Base-by-base conservation (phyloP, 495 filamentous ascomycete genomes). In the Penicillium cosmopolitanum region DNA sequence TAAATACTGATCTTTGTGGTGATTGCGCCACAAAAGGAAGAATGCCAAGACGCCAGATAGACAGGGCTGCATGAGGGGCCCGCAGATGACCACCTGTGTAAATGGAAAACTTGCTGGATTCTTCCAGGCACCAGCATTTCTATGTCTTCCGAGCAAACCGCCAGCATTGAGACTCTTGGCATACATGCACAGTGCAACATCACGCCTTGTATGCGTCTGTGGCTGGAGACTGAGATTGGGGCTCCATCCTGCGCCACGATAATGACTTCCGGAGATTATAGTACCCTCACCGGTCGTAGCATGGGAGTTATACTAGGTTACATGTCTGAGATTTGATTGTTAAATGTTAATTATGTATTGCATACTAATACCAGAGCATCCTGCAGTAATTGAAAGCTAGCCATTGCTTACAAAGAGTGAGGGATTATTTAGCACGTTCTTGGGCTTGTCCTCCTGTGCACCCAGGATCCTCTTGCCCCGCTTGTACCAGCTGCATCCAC, bases 71-170 rank as follows among this genome's bases (percentile, higher is more conserved):
- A 48, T 48, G 3, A 48, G 7, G 9, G 21, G 3, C 21, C 21
- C 23, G 19, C 46, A 13, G 19, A 48, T 48, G 46, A 48, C 12
- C 21, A 12, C 3, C 7, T 13, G 46, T 47, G 44, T 18, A 47
- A 18, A 10, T 23, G 44, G 19, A 47, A 47, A 21, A 47, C 19
- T 11, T 7, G 8, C 18, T 16, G 31, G 9, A 40, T 52, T 5
- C 25, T 35, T 21, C 53, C 65, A 68, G 66, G 66, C 66, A 68
- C 43, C 66, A 68, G 51, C 36, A 46, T 68, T 66, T 61, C 18
- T 56, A 12, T 16, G 15, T 50, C 9, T 36, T 40, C 54, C 57
- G 50, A 59, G 9, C 46, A 40, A 51, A 11, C 21, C 25, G 38
- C 25, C 56, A 52, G 38, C 16, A 15, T 51, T 16, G 16, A n/a